These are phyloP conservation scores for Sporothrix euskadiensis DNA, from an alignment of 2,329 filamentous ascomycete genomes.

Conservation along the genomic window DNA sequence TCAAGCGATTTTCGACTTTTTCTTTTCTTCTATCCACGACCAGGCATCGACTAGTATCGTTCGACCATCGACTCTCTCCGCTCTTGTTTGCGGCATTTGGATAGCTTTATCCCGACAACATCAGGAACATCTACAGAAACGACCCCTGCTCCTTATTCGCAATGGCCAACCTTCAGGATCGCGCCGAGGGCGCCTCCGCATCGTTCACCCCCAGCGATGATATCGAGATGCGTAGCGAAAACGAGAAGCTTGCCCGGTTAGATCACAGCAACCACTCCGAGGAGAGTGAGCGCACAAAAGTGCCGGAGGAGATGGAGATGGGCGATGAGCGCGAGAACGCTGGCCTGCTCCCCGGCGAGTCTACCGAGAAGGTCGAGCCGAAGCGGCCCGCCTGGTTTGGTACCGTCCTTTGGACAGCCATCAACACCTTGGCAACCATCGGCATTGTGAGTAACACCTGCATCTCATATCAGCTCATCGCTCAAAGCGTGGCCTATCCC, in stretches of 20 bases:
- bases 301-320: conserved; percentile 43
- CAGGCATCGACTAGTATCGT: not conserved
- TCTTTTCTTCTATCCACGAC: not conserved
- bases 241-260: conserved; percentile 39
- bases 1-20: not conserved
- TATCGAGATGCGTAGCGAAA: conserved; percentile 37
- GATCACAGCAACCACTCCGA: conserved; percentile 36
- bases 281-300: conserved; percentile 39
- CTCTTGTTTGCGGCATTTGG: not conserved
- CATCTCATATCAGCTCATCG: not conserved
- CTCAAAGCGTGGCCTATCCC: not conserved
- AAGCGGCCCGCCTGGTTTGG: conserved; percentile 42
- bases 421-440: conserved; percentile 64
- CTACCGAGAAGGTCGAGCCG: conserved; percentile 40
- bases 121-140: no score
- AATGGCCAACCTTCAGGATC: conserved; percentile 36
- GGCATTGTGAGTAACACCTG: conserved; percentile 53
- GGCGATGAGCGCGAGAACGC: conserved; percentile 45
- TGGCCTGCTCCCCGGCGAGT: conserved; percentile 42
- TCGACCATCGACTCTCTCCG: not conserved
- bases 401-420: conserved; percentile 56
- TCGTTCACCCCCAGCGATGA: conserved; percentile 38
- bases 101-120: not conserved
- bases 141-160: not conserved
- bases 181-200: conserved; percentile 39